phyloP scores from a whole-genome alignment of 305 asterid species.

The Fraxinus greggii region DNA sequence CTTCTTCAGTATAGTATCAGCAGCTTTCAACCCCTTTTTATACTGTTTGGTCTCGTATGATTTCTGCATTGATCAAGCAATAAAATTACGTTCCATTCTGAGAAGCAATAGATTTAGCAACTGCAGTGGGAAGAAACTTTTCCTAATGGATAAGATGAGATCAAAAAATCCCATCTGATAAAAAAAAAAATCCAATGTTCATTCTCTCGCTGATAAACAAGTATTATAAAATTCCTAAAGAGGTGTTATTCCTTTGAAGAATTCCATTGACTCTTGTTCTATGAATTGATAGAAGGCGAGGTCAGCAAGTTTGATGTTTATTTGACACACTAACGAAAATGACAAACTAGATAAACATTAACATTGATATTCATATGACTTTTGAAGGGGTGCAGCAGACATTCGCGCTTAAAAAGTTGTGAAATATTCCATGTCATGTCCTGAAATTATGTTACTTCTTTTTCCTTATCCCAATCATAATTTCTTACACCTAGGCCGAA shows the following conservation, averaged over 20 bases:
- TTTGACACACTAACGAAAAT: neutral
- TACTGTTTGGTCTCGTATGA: conserved; percentile 96
- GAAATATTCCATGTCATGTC: neutral
- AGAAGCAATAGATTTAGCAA: conserved; percentile 3
- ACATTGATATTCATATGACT: neutral
- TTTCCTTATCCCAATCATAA: neutral
- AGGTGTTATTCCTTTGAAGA: neutral
- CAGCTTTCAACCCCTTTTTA: conserved; percentile 96
- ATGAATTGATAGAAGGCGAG: neutral
- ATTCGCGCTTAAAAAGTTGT: neutral
- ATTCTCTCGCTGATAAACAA: neutral
- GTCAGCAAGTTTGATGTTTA: neutral
- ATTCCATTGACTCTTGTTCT: neutral
- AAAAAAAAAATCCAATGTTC: neutral
- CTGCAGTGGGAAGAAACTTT: neutral
- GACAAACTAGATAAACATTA: neutral
- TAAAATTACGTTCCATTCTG: conserved; percentile 1
- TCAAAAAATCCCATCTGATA: neutral
- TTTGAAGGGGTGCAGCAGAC: neutral
- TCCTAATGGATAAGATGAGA: neutral
- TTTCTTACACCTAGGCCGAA: neutral
- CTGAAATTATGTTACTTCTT: neutral
- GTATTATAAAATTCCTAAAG: neutral
- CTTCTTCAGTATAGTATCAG: conserved; percentile 92
- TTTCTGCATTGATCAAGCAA: conserved; percentile 51